phyloP scores from a whole-genome alignment of 352 stramenopile species.

The Plasmopara muralis region DNA sequence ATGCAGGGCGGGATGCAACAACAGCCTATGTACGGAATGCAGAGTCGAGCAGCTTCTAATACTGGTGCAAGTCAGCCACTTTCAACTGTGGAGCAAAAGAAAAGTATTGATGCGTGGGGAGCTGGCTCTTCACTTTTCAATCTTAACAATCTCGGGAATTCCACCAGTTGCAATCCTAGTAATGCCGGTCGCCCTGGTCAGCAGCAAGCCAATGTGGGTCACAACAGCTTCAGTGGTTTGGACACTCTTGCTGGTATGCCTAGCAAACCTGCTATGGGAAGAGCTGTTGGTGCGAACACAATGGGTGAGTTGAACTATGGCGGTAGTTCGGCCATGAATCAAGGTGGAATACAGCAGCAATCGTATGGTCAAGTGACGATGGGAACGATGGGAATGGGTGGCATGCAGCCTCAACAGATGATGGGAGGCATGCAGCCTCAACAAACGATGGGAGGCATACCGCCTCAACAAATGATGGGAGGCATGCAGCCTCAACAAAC shows the following conservation, averaged over 20 bases:
- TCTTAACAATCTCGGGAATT: constrained; percentile 61
- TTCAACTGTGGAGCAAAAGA: constrained; percentile 38
- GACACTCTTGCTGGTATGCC: constrained; percentile 77
- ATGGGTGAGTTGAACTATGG: constrained; percentile 52
- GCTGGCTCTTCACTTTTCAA: constrained; percentile 73
- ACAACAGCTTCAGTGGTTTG: constrained; percentile 76
- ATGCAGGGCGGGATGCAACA: constrained; percentile 22
- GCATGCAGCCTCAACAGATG: constrained; percentile 6
- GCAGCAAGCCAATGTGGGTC: constrained; percentile 24
- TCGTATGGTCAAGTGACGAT: constrained; percentile 36
- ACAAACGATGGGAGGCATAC: constrained; percentile 38
- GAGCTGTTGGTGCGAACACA: constrained; percentile 38
- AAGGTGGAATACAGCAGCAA: constrained; percentile 26
- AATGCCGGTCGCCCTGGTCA: constrained; percentile 25
- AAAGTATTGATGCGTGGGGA: constrained; percentile 71
- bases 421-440: constrained; percentile 38
- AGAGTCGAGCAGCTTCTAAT: constrained; percentile 41
- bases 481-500: constrained; percentile 21
- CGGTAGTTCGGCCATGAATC: constrained; percentile 22
- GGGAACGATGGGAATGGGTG: constrained; percentile 21
- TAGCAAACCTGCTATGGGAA: constrained; percentile 52
- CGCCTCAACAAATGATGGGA: constrained; percentile 31
- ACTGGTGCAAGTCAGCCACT: constrained; percentile 21
- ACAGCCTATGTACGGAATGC: constrained; percentile 35
- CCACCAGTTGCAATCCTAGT: constrained; percentile 7